Base-by-base conservation (phyloP, 306 rosid species). In the Cyamopsis tetragonoloba region DNA sequence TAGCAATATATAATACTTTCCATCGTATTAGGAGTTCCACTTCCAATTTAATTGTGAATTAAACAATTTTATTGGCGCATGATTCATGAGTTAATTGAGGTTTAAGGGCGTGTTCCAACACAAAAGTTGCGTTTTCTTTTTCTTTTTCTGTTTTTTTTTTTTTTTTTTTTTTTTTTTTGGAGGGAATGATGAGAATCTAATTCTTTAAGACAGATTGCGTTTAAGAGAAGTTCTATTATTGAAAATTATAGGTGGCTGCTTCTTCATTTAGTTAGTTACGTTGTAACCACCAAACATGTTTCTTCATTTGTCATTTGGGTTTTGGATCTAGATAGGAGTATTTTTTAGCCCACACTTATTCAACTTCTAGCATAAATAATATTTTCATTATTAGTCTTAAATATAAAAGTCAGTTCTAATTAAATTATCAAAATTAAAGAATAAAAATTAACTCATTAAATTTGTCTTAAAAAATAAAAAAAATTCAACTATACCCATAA, bases 281-380 rank as follows among this genome's bases (percentile, higher is more conserved):
- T 58, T 66, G 0, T 35, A 13, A 39, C 17, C 4, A 14, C 27
- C 20, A 30, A 46, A 13, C 15, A 12, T 3, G 19, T 54, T 50
- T 34, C 35, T 61, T 62, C 51, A 11, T 71, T 26, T 6, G 0
- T 62, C 51, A 11, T 71, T 26, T 6, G 0, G 2, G 32, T 43
- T 43, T 31, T 57, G 26, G 68, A 62, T 19, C 11, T 6, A 32
- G 68, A 58, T 59, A 58, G n/a, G n/a, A n/a, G n/a, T n/a, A n/a
- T n/a, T n/a, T n/a, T n/a, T n/a, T n/a, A n/a, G n/a, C n/a, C n/a
- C n/a, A n/a, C n/a, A n/a, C n/a, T n/a, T n/a, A n/a, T n/a, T n/a
- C n/a, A n/a, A n/a, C n/a, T n/a, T n/a, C n/a, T n/a, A n/a, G n/a
- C n/a, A n/a, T n/a, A n/a, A n/a, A n/a, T n/a, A n/a, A n/a, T n/a